Base-by-base conservation (phyloP, 2,329 filamentous ascomycete genomes). In the Huntiella bhutanensis region DNA sequence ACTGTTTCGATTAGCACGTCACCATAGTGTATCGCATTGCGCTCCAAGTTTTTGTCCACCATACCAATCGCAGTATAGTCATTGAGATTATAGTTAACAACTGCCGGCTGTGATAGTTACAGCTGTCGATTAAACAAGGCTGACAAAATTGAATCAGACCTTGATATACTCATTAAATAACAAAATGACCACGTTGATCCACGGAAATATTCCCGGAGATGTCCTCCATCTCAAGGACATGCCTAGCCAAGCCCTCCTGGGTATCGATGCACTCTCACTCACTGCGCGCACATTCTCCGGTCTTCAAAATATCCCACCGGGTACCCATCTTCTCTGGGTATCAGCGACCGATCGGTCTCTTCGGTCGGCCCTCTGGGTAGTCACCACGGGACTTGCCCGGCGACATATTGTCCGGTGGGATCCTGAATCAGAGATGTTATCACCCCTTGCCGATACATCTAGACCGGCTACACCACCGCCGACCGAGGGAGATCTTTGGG, bases 271-370 rank as follows among this genome's bases (percentile, higher is more conserved):
- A 2, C 56, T 68, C 40, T 66, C 67, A 2, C 64, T 73, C 51
- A 67, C 63, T 12, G 63, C 63, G 4, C 60, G 58, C 36, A 57
- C 64, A 16, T 71, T 77, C 52, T 59, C 60, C 5, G 75, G 75
- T 15, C 62, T 79, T 48, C 66, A 65, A 16, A 63, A 72, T 46
- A 61, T 79, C 19, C 71, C 73, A 0, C 55, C 62, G 0, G 75
- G 75, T 0, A 56, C 68, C 11, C 75, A 79, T 55, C 69, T 79
- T 49, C 61, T 77, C 48, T 79, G 73, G 73, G 65, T 70, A 22
- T 63, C 73, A 2, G 64, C 70, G 16, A 63, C 65, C 0, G 61
- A 62, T 2, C 60, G 65, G 13, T 70, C 70, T 2, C 58, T 65
- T 28, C 66, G 75, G 3, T 69, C 63, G 46, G 75, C 72, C 4